Percentiles rank a stretch among this genome's conserved stretches.
Conservation (phyloP, 208 protist species). For the Trichomonas gallinae region DNA sequence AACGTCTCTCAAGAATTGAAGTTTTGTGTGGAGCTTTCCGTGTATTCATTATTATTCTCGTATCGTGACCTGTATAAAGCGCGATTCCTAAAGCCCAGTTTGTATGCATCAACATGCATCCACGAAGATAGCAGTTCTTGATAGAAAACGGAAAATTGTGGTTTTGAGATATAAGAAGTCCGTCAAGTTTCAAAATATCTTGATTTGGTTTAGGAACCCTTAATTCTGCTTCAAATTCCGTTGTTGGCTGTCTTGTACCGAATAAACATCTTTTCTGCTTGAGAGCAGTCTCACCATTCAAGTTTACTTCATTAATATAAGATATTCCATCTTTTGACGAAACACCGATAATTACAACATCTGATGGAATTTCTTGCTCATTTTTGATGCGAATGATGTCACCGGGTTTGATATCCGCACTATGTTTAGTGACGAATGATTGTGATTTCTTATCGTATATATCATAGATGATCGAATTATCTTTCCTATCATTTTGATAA, state of each 20-base stretch:
- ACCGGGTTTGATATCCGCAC: background rate
- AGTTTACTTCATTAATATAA: conserved; percentile 26
- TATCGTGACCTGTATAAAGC: conserved; percentile 22
- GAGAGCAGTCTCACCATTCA: conserved; percentile 14
- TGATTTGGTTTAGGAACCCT: conserved; percentile 15
- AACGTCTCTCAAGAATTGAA: background rate
- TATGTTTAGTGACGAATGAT: background rate
- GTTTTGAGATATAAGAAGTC: background rate
- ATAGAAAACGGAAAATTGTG: background rate
- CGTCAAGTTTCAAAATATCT: conserved; percentile 26
- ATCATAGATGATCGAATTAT: background rate
- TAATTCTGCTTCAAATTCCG: background rate
- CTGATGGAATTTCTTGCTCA: conserved; percentile 24
- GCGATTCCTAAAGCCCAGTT: background rate
- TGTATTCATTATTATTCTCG: conserved; percentile 26
- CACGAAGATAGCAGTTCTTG: background rate
- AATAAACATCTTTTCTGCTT: background rate
- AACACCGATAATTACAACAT: conserved; percentile 22
- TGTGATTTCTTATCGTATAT: background rate
- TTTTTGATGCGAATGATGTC: conserved; percentile 26
- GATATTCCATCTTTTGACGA: conserved; percentile 23
- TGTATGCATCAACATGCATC: background rate
- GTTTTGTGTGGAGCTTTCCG: background rate
- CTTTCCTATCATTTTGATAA: background rate
- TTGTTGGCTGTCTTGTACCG: background rate